phyloP scores from a whole-genome alignment of 768 basidiomycete species.

The Xerocomus brunneocitrinus region DNA sequence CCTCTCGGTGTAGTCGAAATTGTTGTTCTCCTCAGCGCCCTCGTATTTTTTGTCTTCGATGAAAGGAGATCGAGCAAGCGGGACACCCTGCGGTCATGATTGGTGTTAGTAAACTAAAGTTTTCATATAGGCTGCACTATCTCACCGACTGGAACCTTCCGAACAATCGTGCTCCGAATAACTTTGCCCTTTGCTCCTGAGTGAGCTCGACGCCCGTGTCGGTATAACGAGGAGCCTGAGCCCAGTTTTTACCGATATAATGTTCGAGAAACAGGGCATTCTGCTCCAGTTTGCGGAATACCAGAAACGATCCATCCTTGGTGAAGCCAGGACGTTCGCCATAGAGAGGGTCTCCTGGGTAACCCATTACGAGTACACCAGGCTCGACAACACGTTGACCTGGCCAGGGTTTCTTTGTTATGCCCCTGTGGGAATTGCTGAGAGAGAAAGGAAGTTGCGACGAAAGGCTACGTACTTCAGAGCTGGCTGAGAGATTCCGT shows the following conservation, averaged over 20 bases:
- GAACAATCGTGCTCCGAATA: constrained; percentile 38
- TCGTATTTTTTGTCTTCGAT: constrained; percentile 36
- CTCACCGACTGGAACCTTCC: constrained; percentile 45
- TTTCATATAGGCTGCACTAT: background rate
- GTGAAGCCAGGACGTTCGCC: constrained; percentile 39
- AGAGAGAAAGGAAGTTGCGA: constrained; percentile 30
- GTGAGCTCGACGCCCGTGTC: constrained; percentile 19
- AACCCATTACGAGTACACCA: constrained; percentile 39
- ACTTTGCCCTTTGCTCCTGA: background rate
- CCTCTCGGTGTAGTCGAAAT: constrained; percentile 31
- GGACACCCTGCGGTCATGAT: constrained; percentile 27
- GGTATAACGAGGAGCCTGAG: constrained; percentile 19
- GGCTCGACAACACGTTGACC: constrained; percentile 25
- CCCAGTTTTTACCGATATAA: constrained; percentile 42
- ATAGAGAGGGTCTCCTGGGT: constrained; percentile 35
- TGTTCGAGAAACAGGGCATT: constrained; percentile 38
- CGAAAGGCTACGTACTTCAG: constrained; percentile 29
- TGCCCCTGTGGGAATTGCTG: constrained; percentile 11
- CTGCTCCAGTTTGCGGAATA: constrained; percentile 47
- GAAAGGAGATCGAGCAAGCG: constrained; percentile 42
- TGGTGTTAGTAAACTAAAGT: background rate
- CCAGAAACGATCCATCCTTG: constrained; percentile 48
- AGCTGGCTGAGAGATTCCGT: constrained; percentile 50
- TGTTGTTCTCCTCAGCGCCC: constrained; percentile 40
- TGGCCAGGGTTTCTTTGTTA: constrained; percentile 24